Base-by-base conservation (phyloP, 345 rosid species). In the Citrus reticulata region DNA sequence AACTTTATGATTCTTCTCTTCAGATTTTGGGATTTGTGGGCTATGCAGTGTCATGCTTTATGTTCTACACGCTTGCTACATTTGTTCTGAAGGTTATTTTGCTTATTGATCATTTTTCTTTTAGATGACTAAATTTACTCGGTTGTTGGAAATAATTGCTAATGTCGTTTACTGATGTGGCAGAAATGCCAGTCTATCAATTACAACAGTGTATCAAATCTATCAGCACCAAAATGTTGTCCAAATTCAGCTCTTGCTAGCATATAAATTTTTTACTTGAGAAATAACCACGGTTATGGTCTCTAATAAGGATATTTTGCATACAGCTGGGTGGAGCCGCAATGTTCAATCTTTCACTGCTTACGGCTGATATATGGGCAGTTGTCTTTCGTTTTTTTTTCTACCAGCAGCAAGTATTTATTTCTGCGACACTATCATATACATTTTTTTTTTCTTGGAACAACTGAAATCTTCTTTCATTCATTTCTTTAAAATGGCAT, bases 21-120 rank as follows among this genome's bases (percentile, higher is more conserved):
- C 88, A 90, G 95, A 75, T 87, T n/a, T 42, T 88, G 81, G 86
- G 85, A 6, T 27, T 86, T 1, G 55, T 63, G 3, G 93, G 90
- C 39, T 90, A 79, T 46, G 71, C 87, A 1, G n/a, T 74, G 0
- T 30, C 90, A 7, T 27, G 76, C 51, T 82, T 86, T 57, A 7
- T 70, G 71, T 84, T 87, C 87, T 91, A 90, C 75, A 9, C 90
- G 3, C 29, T 85, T 3, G 49, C 75, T 58, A 89, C 92, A 24
- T 83, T 85, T 72, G 89, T 88, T 76, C 83, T 90, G 4, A 85
- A 83, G 93, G 91, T 90, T 25, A 76, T 19, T 79, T 64, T 46
- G 42, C 58, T 59, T 34, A 34, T 59, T 30, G n/a, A 71, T 63
- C 27, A 37, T 24, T 35, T 39, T 11, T 70, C 22, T 72, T 34